Percentiles rank a stretch among this genome's conserved stretches.
Evolutionary conservation across 306 rosid species (phyloP).

Genomic region (Citrullus mucosospermus): DNA sequence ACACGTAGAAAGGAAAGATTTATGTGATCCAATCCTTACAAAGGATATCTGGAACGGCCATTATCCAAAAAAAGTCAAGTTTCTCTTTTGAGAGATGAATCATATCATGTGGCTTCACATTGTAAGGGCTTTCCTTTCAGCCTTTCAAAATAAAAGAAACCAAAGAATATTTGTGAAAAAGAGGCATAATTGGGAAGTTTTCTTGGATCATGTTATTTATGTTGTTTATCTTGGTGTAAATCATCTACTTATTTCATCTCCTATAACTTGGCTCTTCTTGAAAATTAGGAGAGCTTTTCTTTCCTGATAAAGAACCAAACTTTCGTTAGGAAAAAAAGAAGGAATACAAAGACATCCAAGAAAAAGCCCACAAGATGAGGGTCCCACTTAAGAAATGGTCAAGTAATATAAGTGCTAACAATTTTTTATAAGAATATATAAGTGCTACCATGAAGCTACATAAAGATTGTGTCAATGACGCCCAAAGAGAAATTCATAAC

Average conservation of each 20-base stretch:
- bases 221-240: neutral
- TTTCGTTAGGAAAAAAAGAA: too few species aligned
- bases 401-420: too few species aligned
- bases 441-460: too few species aligned
- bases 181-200: neutral
- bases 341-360: too few species aligned
- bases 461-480: too few species aligned
- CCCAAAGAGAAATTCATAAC: too few species aligned
- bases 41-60: neutral
- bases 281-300: too few species aligned
- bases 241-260: neutral
- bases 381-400: too few species aligned
- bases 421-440: too few species aligned
- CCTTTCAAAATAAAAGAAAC: neutral
- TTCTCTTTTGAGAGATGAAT: neutral
- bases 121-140: neutral
- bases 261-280: neutral
- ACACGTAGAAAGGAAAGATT: neutral
- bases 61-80: neutral
- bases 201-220: neutral
- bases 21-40: neutral
- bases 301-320: too few species aligned
- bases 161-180: neutral
- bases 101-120: neutral
- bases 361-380: too few species aligned